Conservation (phyloP, 2,329 filamentous ascomycete genomes). For the Talaromyces sp. region DNA sequence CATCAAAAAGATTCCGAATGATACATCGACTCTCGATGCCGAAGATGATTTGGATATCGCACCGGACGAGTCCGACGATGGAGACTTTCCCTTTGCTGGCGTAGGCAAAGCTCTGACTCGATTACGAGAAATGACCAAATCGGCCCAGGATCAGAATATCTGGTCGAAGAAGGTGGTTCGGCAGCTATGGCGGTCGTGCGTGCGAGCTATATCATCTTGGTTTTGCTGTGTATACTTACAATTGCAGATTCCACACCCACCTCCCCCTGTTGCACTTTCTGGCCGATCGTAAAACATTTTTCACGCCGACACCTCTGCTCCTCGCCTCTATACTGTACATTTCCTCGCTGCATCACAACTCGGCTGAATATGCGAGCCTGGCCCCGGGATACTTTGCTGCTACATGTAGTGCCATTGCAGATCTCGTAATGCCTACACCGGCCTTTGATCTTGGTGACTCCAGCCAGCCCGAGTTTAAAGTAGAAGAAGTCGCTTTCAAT, state of each 20-base stretch:
- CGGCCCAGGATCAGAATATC: slow-evolving; percentile 15
- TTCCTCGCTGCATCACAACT: slow-evolving; percentile 21
- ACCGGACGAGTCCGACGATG: slow-evolving; percentile 12
- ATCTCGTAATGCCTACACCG: slow-evolving; percentile 16
- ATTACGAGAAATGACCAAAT: slow-evolving; percentile 19
- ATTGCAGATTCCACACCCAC: slow-evolving; percentile 21
- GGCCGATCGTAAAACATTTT: slow-evolving; percentile 21
- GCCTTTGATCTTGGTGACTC: neutral
- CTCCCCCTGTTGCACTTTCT: slow-evolving; percentile 25
- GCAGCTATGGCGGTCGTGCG: slow-evolving; percentile 23
- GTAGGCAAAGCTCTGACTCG: slow-evolving; percentile 20
- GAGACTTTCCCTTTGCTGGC: slow-evolving; percentile 12
- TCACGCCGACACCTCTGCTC: slow-evolving; percentile 21
- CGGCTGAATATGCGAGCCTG: slow-evolving; percentile 15
- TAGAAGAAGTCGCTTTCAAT: slow-evolving; percentile 17
- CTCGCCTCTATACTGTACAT: slow-evolving; percentile 25
- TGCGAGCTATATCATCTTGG: neutral
- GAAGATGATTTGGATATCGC: slow-evolving; percentile 8
- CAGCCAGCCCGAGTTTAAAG: neutral
- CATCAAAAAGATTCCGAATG: slow-evolving; percentile 13
- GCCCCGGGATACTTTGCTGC: slow-evolving; percentile 21
- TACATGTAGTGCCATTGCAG: slow-evolving; percentile 20
- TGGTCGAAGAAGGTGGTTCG: slow-evolving; percentile 22
- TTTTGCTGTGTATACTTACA: slow-evolving; percentile 1
- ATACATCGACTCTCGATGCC: neutral